These are phyloP conservation scores for Solioccasus polychromus DNA, from an alignment of 768 basidiomycete genomes.

Conservation along the genomic window DNA sequence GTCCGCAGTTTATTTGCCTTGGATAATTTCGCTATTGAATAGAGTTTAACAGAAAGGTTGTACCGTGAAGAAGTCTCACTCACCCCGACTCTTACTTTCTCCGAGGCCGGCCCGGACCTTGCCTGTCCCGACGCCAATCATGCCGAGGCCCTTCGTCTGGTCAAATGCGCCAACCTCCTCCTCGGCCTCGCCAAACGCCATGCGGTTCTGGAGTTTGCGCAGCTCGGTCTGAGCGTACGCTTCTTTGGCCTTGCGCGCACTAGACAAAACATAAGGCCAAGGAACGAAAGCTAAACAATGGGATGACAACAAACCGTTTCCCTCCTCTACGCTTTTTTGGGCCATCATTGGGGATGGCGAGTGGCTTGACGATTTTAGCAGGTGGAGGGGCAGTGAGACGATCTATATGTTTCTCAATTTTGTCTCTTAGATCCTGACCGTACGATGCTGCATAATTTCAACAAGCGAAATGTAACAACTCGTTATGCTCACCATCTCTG, in stretches of 20 bases:
- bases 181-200: slow-evolving; percentile 94
- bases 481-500: slow-evolving; percentile 63
- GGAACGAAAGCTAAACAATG: background rate
- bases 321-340: slow-evolving; percentile 95
- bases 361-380: slow-evolving; percentile 86
- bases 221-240: slow-evolving; percentile 96
- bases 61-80: slow-evolving; percentile 21
- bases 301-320: slow-evolving; percentile 62
- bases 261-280: slow-evolving; percentile 28
- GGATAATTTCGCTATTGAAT: slow-evolving; percentile 81
- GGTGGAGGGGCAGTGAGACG: slow-evolving; percentile 92
- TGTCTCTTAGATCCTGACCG: slow-evolving; percentile 75
- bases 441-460: slow-evolving; percentile 55
- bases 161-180: slow-evolving; percentile 96
- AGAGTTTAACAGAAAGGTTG: background rate
- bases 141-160: slow-evolving; percentile 96
- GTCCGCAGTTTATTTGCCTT: slow-evolving; percentile 92
- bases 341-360: slow-evolving; percentile 93
- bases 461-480: background rate
- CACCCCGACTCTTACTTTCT: slow-evolving; percentile 90
- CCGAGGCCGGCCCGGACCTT: slow-evolving; percentile 86
- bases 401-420: slow-evolving; percentile 92
- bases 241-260: slow-evolving; percentile 97
- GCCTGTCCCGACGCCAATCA: slow-evolving; percentile 87
- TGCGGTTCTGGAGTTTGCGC: slow-evolving; percentile 94